Base-by-base conservation (phyloP, 1,284 basidiomycete species). In the Sparassis latifolia region DNA sequence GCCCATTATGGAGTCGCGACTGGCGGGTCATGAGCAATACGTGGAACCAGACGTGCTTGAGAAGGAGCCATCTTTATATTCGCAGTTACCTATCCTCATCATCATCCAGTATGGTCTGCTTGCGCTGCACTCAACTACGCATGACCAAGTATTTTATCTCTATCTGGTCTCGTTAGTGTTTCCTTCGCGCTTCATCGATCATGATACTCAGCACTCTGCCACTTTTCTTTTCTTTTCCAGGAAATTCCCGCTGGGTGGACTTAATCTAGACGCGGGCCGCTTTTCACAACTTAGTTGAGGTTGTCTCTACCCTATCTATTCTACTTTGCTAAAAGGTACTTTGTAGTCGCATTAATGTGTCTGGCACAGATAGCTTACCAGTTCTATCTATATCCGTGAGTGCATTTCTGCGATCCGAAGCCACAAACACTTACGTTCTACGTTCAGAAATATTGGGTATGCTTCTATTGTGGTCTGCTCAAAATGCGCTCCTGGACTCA, bases 301-400 rank as follows among this genome's bases (percentile, higher is more conserved):
- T 33, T 49, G 35, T 5, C 27, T 27, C 2, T 29, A n/a, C 2
- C 3, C n/a, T 10, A 12, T 5, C 1, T 4, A 29, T 40, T 4
- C 5, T n/a, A 4, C 10, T n/a, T 12, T 44, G 5, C 42, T 28
- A 9, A 32, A 39, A 3, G 49, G 46, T 30, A 50, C n/a, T 27
- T 43, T 9, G 10, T 54, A 89, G 87, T 88, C 63, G 86, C 86
- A 9, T 59, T 90, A 47, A 90, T 89, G 86, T 88, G 85, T 64
- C 75, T 89, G 31, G 84, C 81, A 45, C 86, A 89, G 62, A 88
- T 89, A 54, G 79, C 79, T n/a, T 89, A 89, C 61, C 86, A 89
- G 60, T 89, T 89, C 60, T 82, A 89, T 62, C 75, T 92, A 42
- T 94, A 93, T 74, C 90, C 91, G 80, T 89, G 66, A 64, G 84